phyloP scores from a whole-genome alignment of 257 asterid genomes.

The Penstemon newberryi region DNA sequence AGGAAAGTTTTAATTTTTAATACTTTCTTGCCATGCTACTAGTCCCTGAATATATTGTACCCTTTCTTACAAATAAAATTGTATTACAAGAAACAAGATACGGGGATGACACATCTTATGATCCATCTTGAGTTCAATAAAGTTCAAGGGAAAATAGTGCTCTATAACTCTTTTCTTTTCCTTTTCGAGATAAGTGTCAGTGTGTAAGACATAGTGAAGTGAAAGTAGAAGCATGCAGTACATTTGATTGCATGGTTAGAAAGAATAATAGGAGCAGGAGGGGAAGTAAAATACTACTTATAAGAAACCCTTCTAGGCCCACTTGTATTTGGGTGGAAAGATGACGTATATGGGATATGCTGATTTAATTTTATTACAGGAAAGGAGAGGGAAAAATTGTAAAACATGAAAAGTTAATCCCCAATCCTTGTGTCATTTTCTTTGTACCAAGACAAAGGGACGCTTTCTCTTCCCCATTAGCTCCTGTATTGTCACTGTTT shows the following conservation, averaged over 20 bases:
- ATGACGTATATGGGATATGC: neutral
- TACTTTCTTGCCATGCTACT: conserved; percentile 8
- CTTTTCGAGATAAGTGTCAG: too few relatives aligned
- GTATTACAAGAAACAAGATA: conserved; percentile 9
- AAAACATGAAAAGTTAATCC: neutral
- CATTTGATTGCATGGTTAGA: too few relatives aligned
- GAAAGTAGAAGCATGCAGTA: too few relatives aligned
- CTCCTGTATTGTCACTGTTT: neutral
- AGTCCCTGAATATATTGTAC: conserved; percentile 2
- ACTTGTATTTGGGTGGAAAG: neutral
- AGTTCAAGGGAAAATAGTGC: neutral
- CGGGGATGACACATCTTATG: neutral
- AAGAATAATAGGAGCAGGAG: neutral
- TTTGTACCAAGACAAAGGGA: neutral
- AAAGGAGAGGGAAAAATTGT: neutral
- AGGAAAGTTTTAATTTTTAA: neutral
- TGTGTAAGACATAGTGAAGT: too few relatives aligned
- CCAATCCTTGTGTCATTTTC: neutral
- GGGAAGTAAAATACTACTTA: neutral
- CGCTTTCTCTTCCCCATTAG: neutral
- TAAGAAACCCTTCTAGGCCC: neutral
- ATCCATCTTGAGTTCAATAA: neutral
- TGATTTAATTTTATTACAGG: neutral
- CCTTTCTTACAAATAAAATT: conserved; percentile 20
- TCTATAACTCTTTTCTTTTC: neutral